A percentile compares a stretch with the other conserved stretches of the same genome.
phyloP scores from a whole-genome alignment of 371 early-diverging fungal genomes.

The Umbelopsis sp. region DNA sequence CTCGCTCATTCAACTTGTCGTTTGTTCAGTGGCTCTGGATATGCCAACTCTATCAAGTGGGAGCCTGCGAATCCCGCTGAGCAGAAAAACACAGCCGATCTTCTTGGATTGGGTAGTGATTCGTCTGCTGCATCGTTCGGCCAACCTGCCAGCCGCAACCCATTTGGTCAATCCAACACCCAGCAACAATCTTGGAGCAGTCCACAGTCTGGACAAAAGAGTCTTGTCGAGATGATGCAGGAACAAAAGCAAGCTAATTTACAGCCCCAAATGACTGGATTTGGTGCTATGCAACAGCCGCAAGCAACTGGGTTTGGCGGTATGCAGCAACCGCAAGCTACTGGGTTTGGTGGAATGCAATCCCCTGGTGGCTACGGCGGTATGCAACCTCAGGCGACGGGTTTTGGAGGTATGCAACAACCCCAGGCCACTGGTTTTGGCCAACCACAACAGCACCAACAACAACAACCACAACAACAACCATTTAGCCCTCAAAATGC shows the following conservation, averaged over 20 bases:
- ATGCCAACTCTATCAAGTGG: constrained; percentile 25
- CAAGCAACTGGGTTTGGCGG: background rate
- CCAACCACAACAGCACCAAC: background rate
- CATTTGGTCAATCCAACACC: constrained; percentile 17
- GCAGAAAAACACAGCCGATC: constrained; percentile 5
- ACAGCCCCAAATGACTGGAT: constrained; percentile 19
- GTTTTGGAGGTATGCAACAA: background rate
- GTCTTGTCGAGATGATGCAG: constrained; percentile 8
- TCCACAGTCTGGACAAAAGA: constrained; percentile 9
- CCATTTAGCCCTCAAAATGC: constrained; percentile 15
- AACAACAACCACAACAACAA: constrained; percentile 10
- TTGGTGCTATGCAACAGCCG: background rate
- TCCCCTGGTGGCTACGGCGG: too few species aligned
- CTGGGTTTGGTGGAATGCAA: background rate
- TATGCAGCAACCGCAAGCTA: background rate
- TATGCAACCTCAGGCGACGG: background rate
- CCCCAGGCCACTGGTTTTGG: constrained; percentile 1
- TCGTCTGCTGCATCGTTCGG: background rate
- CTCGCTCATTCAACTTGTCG: background rate
- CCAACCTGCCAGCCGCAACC: background rate
- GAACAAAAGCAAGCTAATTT: constrained; percentile 27
- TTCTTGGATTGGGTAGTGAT: constrained; percentile 10
- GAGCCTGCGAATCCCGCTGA: constrained; percentile 16
- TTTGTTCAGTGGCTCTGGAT: constrained; percentile 17
- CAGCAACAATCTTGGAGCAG: constrained; percentile 18